Conservation (phyloP, 768 basidiomycete genomes). For the Tulasnella sp. region DNA sequence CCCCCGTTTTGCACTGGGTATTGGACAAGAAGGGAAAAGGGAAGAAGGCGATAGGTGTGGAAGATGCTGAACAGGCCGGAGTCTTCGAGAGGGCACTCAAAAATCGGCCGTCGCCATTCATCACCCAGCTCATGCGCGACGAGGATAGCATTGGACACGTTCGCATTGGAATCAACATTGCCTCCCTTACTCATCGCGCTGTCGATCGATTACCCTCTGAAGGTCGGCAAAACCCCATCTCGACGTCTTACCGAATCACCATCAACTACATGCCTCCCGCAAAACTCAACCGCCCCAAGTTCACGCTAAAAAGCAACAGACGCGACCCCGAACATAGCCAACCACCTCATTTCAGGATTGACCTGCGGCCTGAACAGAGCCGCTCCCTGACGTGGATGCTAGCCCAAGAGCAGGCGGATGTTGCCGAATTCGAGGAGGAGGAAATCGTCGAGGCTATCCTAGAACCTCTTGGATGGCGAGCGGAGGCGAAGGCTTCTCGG, state of each 20-base stretch:
- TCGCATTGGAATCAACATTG: slow-evolving; percentile 76
- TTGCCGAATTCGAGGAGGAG: slow-evolving; percentile 75
- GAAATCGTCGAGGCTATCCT: slow-evolving; percentile 87
- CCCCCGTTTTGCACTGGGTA: slow-evolving; percentile 68
- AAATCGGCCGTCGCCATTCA: slow-evolving; percentile 70
- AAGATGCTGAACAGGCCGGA: slow-evolving; percentile 78
- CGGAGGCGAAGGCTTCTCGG: slow-evolving; percentile 80
- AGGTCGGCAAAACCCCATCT: slow-evolving; percentile 34
- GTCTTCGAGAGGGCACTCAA: slow-evolving; percentile 83
- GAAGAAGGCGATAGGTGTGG: slow-evolving; percentile 47
- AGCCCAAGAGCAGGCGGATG: slow-evolving; percentile 50
- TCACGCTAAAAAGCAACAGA: slow-evolving; percentile 65
- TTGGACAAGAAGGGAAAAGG: neutral
- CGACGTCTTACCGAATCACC: slow-evolving; percentile 66
- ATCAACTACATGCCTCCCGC: slow-evolving; percentile 62
- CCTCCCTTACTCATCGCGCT: slow-evolving; percentile 79
- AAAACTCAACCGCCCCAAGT: slow-evolving; percentile 46
- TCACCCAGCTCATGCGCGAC: slow-evolving; percentile 61
- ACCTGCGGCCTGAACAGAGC: slow-evolving; percentile 71
- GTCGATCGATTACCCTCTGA: slow-evolving; percentile 59
- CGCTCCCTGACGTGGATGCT: slow-evolving; percentile 93
- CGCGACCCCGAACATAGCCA: slow-evolving; percentile 55
- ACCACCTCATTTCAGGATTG: slow-evolving; percentile 64
- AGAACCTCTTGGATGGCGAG: slow-evolving; percentile 80
- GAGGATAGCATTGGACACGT: slow-evolving; percentile 54